Evolutionary conservation across 306 rosid species (phyloP).

Genomic region (Psophocarpus tetragonolobus): DNA sequence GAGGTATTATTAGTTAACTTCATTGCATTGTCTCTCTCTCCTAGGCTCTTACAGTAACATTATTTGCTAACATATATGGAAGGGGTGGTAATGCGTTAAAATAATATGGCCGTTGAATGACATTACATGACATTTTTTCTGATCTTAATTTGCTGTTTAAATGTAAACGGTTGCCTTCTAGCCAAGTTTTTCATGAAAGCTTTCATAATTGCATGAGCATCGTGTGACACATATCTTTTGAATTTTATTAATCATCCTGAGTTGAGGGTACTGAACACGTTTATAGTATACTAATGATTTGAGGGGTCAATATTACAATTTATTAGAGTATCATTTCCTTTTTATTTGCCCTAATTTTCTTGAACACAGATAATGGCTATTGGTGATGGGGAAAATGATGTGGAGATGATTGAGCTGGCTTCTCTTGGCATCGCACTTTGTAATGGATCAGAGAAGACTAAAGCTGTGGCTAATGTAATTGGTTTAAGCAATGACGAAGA

Average conservation of each 20-base stretch:
- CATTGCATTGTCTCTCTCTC: neutral
- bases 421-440: constrained; percentile 84
- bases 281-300: neutral
- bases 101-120: neutral
- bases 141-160: neutral
- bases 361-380: constrained; percentile 82
- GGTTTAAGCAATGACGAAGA: constrained; percentile 90
- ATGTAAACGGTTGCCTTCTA: neutral
- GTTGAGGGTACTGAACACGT: neutral
- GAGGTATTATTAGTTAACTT: constrained; percentile 57
- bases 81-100: neutral
- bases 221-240: neutral
- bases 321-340: neutral
- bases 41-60: constrained; percentile 4
- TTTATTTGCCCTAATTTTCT: neutral
- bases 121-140: neutral
- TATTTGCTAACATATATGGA: neutral
- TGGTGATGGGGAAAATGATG: constrained; percentile 95
- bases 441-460: constrained; percentile 81
- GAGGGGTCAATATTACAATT: neutral
- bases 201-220: neutral
- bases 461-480: constrained; percentile 79
- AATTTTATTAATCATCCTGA: neutral
- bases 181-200: neutral
- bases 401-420: constrained; percentile 93